Evolutionary conservation across 2,329 filamentous ascomycete species (phyloP).

Genomic region (Gremmenia infestans): DNA sequence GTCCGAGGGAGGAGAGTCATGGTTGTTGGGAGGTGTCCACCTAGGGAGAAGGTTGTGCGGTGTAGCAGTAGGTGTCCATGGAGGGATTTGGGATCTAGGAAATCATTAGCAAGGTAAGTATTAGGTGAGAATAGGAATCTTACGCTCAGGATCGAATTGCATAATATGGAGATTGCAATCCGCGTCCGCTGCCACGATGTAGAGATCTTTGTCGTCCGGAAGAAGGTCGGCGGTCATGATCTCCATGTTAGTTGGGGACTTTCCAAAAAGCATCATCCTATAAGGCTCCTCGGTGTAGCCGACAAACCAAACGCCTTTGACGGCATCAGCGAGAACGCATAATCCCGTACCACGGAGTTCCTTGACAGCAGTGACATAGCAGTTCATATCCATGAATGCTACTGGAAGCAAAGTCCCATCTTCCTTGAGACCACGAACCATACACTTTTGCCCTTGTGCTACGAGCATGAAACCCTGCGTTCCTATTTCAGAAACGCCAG

Average conservation of each 20-base stretch:
- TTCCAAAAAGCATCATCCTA: slow-evolving; percentile 88
- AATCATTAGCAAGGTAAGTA: neutral
- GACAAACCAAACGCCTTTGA: slow-evolving; percentile 93
- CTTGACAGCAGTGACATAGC: slow-evolving; percentile 81
- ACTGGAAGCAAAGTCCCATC: slow-evolving; percentile 89
- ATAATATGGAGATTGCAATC: slow-evolving; percentile 84
- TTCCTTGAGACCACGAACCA: slow-evolving; percentile 93
- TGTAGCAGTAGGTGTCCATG: slow-evolving; percentile 84
- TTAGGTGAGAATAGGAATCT: slow-evolving; percentile 33
- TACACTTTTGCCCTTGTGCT: slow-evolving; percentile 93
- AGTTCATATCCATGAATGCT: slow-evolving; percentile 96
- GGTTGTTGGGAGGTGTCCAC: slow-evolving; percentile 68
- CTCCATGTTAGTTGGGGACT: slow-evolving; percentile 73
- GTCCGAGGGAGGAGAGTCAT: slow-evolving; percentile 72
- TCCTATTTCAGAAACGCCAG: slow-evolving; percentile 76
- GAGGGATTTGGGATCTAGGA: slow-evolving; percentile 81
- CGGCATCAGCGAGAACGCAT: slow-evolving; percentile 80
- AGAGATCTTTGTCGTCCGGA: slow-evolving; percentile 76
- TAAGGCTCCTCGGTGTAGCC: slow-evolving; percentile 97
- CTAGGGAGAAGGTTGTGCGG: slow-evolving; percentile 81
- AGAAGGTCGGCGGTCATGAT: slow-evolving; percentile 81
- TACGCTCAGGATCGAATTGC: slow-evolving; percentile 93
- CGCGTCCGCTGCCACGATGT: slow-evolving; percentile 76
- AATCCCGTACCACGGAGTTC: slow-evolving; percentile 79
- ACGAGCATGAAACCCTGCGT: slow-evolving; percentile 84